phyloP scores from a whole-genome alignment of 2,329 filamentous ascomycete species.

The Pseudogymnoascus sp. region DNA sequence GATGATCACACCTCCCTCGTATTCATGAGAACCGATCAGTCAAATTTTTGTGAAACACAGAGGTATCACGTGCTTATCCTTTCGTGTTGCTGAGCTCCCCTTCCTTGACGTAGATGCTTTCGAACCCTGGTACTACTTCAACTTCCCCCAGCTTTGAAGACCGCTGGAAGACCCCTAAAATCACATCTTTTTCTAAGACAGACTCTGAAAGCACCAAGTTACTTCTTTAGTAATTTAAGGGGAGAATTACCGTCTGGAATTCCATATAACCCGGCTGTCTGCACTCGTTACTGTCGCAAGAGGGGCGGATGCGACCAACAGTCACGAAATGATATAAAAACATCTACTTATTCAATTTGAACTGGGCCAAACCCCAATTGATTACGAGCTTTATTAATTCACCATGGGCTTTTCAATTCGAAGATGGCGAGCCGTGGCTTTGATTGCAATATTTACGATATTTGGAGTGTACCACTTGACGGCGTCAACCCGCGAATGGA shows the following conservation, averaged over 20 bases:
- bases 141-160: neutral
- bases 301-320: neutral
- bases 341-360: neutral
- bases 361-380: neutral
- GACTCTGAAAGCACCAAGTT: neutral
- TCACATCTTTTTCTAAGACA: neutral
- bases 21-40: neutral
- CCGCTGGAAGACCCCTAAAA: neutral
- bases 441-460: neutral
- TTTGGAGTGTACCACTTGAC: neutral
- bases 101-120: neutral
- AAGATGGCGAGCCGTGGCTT: conserved; percentile 2
- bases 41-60: neutral
- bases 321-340: neutral
- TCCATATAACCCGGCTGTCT: neutral
- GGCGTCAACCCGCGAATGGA: neutral
- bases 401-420: neutral
- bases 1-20: neutral
- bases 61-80: neutral
- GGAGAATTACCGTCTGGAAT: neutral
- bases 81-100: neutral
- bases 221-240: neutral
- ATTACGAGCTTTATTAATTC: neutral
- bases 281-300: neutral
- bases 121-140: neutral